Evolutionary conservation across 176 grass and related monocot genomes (phyloP), one percentile per base, ranked within the genome.

Genomic region (Eleusine indica): DNA sequence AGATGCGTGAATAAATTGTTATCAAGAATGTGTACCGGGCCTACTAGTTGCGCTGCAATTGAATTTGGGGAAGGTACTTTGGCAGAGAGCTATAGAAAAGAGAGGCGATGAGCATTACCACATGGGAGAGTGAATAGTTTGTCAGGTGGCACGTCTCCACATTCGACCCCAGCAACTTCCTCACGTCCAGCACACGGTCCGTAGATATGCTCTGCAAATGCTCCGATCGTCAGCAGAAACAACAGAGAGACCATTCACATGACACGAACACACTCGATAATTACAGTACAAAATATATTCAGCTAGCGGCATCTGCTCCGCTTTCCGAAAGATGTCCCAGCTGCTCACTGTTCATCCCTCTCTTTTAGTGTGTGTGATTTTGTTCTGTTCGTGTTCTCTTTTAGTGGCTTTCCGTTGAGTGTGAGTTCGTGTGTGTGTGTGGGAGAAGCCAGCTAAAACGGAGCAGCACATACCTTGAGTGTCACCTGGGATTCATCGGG

Each of bases 121-220:
- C 83, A 79, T 99, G 97, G 37, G 86, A 85, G 74, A 99, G 86
- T 49, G 97, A 94, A 79, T 99, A 99, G 53, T 94, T 96, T 19
- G 97, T 99, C 32, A 99, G 75, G 68, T 99, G 93, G 9, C 97
- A 99, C 29, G 97, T 99, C 67, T 94, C 89, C 73, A 92, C 91
- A 61, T 96, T 92, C 7, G 91, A 94, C 53, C 77, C 84, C 62
- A 99, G 75, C 53, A 99, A 81, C 89, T 85, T 99, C 86, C 84
- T 81, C 70, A 99, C 87, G 91, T 96, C 97, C 79, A 99, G 76
- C 47, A 99, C 65, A 18, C 87, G 94, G 73, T 99, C 97, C 41
- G 93, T 99, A 21, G 97, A 96, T 76, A 99, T 91, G 37, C 97
- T 93, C 97, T 99, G 39, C 85, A 66, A 83, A 46, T 0, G 2